Evolutionary conservation across 2,329 filamentous ascomycete genomes (phyloP), one percentile per base, ranked within the genome.

Genomic region (Phialophora expanda): DNA sequence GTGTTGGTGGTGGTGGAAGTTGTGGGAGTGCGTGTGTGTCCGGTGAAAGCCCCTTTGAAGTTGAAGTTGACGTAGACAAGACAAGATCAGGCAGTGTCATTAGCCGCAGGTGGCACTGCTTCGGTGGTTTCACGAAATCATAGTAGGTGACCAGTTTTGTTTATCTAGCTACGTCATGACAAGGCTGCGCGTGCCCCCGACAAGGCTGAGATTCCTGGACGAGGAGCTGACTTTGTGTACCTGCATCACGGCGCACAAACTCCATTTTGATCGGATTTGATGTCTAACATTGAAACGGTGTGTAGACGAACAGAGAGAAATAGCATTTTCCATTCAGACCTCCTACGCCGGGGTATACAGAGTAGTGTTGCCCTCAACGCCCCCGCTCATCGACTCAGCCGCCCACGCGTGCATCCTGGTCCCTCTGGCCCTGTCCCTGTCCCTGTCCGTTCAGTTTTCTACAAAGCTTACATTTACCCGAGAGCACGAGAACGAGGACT

Each of bases 151-250:
- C 4, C 17, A 51, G 22, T 51, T 51, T 51, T 51, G 48, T 51
- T 51, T 51, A 51, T 22, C 24, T 22, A 17, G 0, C 7, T 62
- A 53, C 8, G 56, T 59, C 56, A 20, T 59, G 56, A 12, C 41
- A 50, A 59, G 41, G 56, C 56, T 59, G 56, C 9, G 24, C 17
- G 17, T 46, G 3, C 24, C 24, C 17, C 17, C 38, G 2, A 7
- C 38, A 44, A 44, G 38, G 38, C 38, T 44, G 38, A 44, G 38
- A 44, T 44, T 2, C 14, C 5, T n/a, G 4, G 17, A 20, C 38
- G 14, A 44, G 38, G 5, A 17, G 12, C 5, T 5, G 32, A 11
- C 9, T 12, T 34, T 44, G 2, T n/a, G 38, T n/a, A n/a, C 8
- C 38, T 44, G 38, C 38, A n/a, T 8, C 14, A 44, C 1, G 8